Evolutionary conservation across 306 rosid species (phyloP), one percentile per base, ranked within the genome.

Genomic region (Argentina anserina): DNA sequence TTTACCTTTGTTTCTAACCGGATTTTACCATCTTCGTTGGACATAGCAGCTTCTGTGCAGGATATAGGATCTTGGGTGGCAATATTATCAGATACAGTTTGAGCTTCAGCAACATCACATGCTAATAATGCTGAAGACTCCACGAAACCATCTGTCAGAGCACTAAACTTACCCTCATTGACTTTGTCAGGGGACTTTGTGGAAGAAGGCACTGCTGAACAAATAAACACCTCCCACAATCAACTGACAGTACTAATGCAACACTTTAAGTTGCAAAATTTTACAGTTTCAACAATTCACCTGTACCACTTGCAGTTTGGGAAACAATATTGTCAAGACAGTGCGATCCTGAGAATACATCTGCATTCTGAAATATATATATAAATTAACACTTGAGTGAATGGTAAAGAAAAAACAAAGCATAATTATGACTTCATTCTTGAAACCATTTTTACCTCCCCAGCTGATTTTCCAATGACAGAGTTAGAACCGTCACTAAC

Each of bases 311-410:
- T 23, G 78, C 60, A 55, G 82, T 72, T 70, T 85, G 88, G 68
- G 81, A 29, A 73, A 74, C 77, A 79, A 79, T 64, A 79, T 79
- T 89, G 76, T 81, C 92, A 71, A 89, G 85, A 60, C 52, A 83
- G 72, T 89, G 92, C 79, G 87, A 78, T 65, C 79, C 94, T 20
- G 81, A 82, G 67, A 81, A 86, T 65, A 91, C 74, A 77, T 88
- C 88, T 17, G 78, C 85, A 76, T 75, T 80, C 98, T 93, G 84
- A 45, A 78, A 74, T 47, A 76, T 37, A 74, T 47, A 76, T 37
- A 58, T 13, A 25, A 41, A 26, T 58, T 29, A 52, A 41, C 59
- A 62, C 31, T 80, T 67, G 21, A 43, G 37, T 25, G 59, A 42
- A 68, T 28, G 49, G 55, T 18, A 20, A 0, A 21, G 12, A 23